Base-by-base conservation (phyloP, 345 rosid genomes). In the Mercurialis annua region DNA sequence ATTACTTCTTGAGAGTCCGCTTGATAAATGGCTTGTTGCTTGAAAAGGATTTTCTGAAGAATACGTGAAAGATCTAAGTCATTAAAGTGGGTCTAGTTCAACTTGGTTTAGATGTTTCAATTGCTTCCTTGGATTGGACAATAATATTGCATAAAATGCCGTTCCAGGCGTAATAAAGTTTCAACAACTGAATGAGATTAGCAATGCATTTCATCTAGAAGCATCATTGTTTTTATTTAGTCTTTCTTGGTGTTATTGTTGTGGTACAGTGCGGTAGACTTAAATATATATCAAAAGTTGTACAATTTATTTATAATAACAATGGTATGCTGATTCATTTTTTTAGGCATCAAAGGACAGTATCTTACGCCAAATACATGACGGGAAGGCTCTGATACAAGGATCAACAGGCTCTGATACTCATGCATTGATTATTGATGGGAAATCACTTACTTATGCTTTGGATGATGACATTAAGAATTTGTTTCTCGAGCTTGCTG, bases 401-500 rank as follows among this genome's bases (percentile, higher is more conserved):
- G 81, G 74, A 70, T 74, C 86, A 29, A 75, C 72, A 51, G 81
- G 74, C 54, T 67, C 84, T 67, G 85, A 83, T 66, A 90, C 87
- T 18, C 84, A 80, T 83, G 96, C 98, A 48, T 75, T 92, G 76
- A 87, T 92, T 73, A 88, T 92, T 69, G 97, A 92, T 81, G 98
- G 98, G 52, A 93, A 88, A 71, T 93, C 98, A 55, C 98, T 93
- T 46, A 70, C 96, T 65, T 87, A 88, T 70, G 98, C 98, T 11
- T 78, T 92, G 65, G 96, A 88, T 61, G 93, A 90, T 72, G 88
- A 87, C 70, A 54, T 84, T 59, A 87, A 88, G 81, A 69, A 77
- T 26, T 59, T 60, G 43, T 92, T 92, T 72, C 78, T 92, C 51
- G 92, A 88, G 67, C 92, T 92, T 65, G 96, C 98, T 4, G 34